These are phyloP conservation scores for Cytospora paraplurivora DNA, from an alignment of 2,329 filamentous ascomycete species.

Conservation along the genomic window DNA sequence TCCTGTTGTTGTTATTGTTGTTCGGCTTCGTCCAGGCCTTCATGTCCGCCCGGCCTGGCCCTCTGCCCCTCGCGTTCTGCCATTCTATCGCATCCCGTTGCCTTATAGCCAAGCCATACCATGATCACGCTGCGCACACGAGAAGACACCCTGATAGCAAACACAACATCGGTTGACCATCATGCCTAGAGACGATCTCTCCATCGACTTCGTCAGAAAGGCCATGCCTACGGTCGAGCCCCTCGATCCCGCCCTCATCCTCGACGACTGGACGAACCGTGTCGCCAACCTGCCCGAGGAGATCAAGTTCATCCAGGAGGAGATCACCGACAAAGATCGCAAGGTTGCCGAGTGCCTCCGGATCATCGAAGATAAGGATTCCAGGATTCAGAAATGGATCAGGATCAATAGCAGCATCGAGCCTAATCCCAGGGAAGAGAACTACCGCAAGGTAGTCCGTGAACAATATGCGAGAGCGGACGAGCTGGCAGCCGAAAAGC, in stretches of 20 bases:
- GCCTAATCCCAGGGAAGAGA: constrained; percentile 74
- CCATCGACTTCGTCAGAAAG: constrained; percentile 69
- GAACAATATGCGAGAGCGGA: constrained; percentile 71
- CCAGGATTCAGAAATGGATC: constrained; percentile 78
- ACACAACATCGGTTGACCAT: constrained; percentile 52
- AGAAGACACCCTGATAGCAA: constrained; percentile 10
- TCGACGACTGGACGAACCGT: constrained; percentile 76
- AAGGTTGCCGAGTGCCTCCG: constrained; percentile 69
- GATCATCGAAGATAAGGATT: constrained; percentile 71
- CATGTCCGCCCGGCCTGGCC: constrained; percentile 9
- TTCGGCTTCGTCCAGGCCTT: constrained; percentile 3
- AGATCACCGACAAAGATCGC: constrained; percentile 78
- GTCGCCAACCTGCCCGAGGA: constrained; percentile 81
- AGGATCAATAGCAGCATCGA: constrained; percentile 74
- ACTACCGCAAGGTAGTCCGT: constrained; percentile 63
- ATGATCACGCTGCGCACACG: constrained; percentile 16
- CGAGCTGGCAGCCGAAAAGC: constrained; percentile 73
- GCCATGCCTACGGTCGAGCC: constrained; percentile 62
- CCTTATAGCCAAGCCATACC: constrained; percentile 13
- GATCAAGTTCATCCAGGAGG: constrained; percentile 80
- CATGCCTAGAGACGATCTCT: constrained; percentile 74
- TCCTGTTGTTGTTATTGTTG: constrained; percentile 11
- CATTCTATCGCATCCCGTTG: constrained; percentile 8
- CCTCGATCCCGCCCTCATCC: constrained; percentile 67
- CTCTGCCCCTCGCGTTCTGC: constrained; percentile 14